Percentiles rank a stretch among this genome's conserved stretches.
phyloP scores from a whole-genome alignment of 208 protist genomes.

The Acanthamoeba sp. region DNA sequence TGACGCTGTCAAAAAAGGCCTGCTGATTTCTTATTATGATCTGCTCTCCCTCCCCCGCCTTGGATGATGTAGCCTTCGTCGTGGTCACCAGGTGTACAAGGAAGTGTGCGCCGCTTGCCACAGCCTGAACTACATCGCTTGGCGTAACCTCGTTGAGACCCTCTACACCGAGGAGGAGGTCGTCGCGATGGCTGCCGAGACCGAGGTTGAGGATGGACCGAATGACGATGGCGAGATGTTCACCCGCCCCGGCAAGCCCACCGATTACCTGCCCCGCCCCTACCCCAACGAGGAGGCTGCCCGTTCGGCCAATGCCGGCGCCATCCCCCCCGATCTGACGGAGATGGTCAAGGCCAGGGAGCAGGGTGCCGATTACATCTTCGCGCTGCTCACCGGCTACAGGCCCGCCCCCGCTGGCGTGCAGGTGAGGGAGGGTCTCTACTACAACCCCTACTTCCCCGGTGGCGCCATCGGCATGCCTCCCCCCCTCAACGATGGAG shows the following conservation, averaged over 20 bases:
- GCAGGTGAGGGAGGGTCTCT: slow-evolving; percentile 95
- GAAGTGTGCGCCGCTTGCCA: slow-evolving; percentile 98
- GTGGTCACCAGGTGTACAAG: slow-evolving; percentile 98
- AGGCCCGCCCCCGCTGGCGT: slow-evolving; percentile 91
- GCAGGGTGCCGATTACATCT: slow-evolving; percentile 97
- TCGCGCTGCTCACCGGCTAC: slow-evolving; percentile 98
- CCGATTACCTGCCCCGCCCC: slow-evolving; percentile 96
- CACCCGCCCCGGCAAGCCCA: slow-evolving; percentile 96
- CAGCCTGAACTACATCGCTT: slow-evolving; percentile 96
- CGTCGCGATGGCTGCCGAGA: slow-evolving; percentile 93
- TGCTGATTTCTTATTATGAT: background rate
- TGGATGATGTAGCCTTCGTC: slow-evolving; percentile 92
- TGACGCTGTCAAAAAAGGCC: background rate
- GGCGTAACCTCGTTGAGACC: slow-evolving; percentile 96
- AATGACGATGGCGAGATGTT: slow-evolving; percentile 97
- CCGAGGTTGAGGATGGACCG: slow-evolving; percentile 94
- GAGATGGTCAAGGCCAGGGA: slow-evolving; percentile 97
- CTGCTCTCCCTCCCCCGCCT: background rate
- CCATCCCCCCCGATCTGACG: slow-evolving; percentile 98
- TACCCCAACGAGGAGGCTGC: slow-evolving; percentile 98
- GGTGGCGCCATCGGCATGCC: slow-evolving; percentile 98
- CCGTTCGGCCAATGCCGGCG: slow-evolving; percentile 96
- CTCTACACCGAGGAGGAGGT: slow-evolving; percentile 97
- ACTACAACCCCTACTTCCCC: slow-evolving; percentile 99
- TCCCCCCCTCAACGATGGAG: slow-evolving; percentile 95